Evolutionary conservation across 768 basidiomycete species (phyloP).

Genomic region (Coprinopsis strossmayeri): DNA sequence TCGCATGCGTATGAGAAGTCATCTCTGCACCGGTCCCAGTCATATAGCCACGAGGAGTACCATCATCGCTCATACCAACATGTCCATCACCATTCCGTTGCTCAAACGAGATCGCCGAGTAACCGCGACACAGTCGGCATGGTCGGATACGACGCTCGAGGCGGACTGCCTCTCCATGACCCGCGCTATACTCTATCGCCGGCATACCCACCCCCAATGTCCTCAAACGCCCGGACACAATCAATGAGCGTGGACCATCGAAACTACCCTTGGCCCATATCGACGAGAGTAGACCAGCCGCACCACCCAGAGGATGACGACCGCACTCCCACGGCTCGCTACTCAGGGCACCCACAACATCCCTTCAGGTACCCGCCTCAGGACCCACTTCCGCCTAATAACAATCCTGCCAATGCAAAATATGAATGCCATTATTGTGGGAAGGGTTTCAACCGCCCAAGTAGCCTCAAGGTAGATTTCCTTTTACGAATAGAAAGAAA

Average conservation of each 20-base stretch:
- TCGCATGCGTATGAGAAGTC: not conserved
- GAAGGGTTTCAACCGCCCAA: conserved; percentile 77
- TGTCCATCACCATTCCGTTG: not conserved
- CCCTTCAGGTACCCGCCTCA: conserved; percentile 8
- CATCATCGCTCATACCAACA: not conserved
- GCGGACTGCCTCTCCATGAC: no score
- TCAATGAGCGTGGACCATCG: conserved; percentile 11
- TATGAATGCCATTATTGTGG: conserved; percentile 78
- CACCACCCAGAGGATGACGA: conserved; percentile 27
- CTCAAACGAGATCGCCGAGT: not conserved
- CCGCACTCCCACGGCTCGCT: conserved; percentile 27
- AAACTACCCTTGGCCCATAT: conserved; percentile 20
- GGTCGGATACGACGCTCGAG: not conserved
- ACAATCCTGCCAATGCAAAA: conserved; percentile 28
- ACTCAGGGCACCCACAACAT: conserved; percentile 6
- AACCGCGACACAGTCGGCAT: not conserved
- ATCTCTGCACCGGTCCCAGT: conserved; percentile 6
- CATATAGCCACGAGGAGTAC: not conserved
- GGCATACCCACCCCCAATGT: conserved; percentile 12
- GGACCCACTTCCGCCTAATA: conserved; percentile 11
- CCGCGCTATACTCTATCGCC: conserved; percentile 4
- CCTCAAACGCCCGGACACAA: conserved; percentile 4
- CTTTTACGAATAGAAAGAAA: not conserved
- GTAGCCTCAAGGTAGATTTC: conserved; percentile 63
- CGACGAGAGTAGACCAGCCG: conserved; percentile 18